phyloP scores from a whole-genome alignment of 2,329 filamentous ascomycete species.

The Daldinia eschscholtzii region DNA sequence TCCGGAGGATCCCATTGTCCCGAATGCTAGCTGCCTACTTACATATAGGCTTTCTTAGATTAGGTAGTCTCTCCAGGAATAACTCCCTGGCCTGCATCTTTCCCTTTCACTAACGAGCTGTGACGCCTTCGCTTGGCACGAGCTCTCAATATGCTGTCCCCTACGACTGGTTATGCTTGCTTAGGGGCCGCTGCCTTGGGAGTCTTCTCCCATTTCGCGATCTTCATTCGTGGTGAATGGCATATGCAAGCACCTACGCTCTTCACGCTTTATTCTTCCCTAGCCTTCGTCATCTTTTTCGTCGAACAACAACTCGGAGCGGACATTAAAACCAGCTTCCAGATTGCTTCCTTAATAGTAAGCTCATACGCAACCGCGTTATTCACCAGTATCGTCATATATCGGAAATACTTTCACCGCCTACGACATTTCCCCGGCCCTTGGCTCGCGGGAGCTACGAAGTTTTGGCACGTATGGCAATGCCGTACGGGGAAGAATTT shows the following conservation, averaged over 20 bases:
- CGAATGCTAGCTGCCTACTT: background rate
- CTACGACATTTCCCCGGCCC: conserved; percentile 41
- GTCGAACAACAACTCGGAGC: background rate
- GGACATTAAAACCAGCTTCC: conserved; percentile 1
- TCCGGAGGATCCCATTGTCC: background rate
- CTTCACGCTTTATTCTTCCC: conserved; percentile 16
- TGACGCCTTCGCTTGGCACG: background rate
- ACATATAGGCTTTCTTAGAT: background rate
- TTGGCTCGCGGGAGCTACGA: conserved; percentile 32
- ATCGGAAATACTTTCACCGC: conserved; percentile 44
- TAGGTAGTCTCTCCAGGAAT: background rate
- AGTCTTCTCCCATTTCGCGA: conserved; percentile 29
- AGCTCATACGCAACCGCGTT: conserved; percentile 28
- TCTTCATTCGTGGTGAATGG: conserved; percentile 42
- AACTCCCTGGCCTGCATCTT: background rate
- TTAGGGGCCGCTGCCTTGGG: conserved; percentile 15
- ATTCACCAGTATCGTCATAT: conserved; percentile 41
- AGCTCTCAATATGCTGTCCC: conserved; percentile 8
- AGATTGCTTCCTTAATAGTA: background rate
- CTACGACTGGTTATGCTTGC: background rate
- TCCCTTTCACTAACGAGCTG: background rate
- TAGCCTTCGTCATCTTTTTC: conserved; percentile 17
- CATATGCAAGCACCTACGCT: conserved; percentile 36
- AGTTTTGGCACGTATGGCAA: conserved; percentile 43
- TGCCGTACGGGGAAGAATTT: conserved; percentile 36